Percentiles rank a stretch among this genome's conserved stretches.
phyloP scores from a whole-genome alignment of 352 stramenopile genomes.

The Lagenidium sp. region DNA sequence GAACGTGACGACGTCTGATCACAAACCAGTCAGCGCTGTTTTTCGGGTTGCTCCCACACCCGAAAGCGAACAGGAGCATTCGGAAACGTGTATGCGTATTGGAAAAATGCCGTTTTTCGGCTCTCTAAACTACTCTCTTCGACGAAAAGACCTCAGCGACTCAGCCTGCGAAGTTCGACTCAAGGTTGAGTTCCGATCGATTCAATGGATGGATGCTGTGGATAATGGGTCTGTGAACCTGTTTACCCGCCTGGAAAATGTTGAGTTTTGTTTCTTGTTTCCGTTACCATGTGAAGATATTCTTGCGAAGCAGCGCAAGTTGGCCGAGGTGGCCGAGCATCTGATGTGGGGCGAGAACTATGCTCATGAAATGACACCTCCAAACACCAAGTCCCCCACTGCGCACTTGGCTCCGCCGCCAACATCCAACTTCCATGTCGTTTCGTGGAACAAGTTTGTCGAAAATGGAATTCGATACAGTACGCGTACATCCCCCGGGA shows the following conservation, averaged over 20 bases:
- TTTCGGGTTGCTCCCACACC: conserved; percentile 44
- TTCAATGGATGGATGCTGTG: conserved; percentile 58
- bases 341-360: conserved; percentile 64
- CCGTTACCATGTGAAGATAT: conserved; percentile 75
- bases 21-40: conserved; percentile 69
- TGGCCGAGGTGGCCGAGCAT: conserved; percentile 65
- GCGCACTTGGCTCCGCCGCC: conserved; percentile 27
- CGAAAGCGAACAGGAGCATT: no score
- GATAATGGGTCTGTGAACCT: conserved; percentile 24
- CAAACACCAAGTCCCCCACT: conserved; percentile 13
- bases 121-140: conserved; percentile 5
- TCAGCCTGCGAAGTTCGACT: conserved; percentile 42
- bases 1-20: conserved; percentile 60
- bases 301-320: conserved; percentile 67
- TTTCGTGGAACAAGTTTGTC: conserved; percentile 68
- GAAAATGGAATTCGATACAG: conserved; percentile 54
- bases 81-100: no score
- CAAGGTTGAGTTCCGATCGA: conserved; percentile 58
- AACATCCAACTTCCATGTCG: conserved; percentile 61
- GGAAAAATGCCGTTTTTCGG: conserved; percentile 6
- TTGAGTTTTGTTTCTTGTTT: conserved; percentile 70
- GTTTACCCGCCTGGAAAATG: conserved; percentile 55
- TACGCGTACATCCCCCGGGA: conserved; percentile 30
- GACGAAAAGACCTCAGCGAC: conserved; percentile 58
- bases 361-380: no score